Evolutionary conservation across 768 basidiomycete species (phyloP), one percentile per base, ranked within the genome.

Genomic region (Phaffia australis): DNA sequence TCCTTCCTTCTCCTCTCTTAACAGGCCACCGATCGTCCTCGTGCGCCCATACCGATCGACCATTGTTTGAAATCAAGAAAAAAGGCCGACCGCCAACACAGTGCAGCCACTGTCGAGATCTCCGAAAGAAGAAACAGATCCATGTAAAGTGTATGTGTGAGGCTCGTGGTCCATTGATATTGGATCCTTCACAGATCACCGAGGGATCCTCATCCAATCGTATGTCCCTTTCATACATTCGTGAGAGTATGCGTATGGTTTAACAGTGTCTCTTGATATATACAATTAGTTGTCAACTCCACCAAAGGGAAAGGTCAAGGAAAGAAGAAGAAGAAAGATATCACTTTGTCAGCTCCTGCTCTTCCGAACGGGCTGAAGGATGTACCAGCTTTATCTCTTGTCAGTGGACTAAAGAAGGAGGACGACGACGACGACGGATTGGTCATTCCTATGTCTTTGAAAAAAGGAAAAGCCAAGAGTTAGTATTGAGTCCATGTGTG

Each of bases 291-390:
- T 25, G 32, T 32, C 19, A 58, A 23, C 7, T 32, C 29, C 56
- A 19, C 23, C 8, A n/a, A 21, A 7, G 51, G 51, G 18, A 27
- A 27, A 52, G 51, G 51, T 6, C 21, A 59, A 46, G 30, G 32
- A 27, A 63, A 60, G 52, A 55, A 46, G 47, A 64, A 64, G 57
- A 63, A 57, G 32, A 59, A 60, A 58, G 67, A 69, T 35, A n/a
- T 55, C 6, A 60, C 56, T 5, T 48, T 57, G n/a, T 35, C 42
- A 18, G 55, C 47, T 23, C 67, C 67, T 3, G 57, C 62, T 9
- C 59, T 63, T 49, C 67, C 67, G 0, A 69, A 69, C 47, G 67
- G 67, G 2, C 67, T 69, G 62, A 63, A 56, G 52, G 67, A 69
- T 46, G 50, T 59, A 19, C 67, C 63, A 42, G 67, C 63, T 27